Percentiles rank a stretch among this genome's conserved stretches.
Evolutionary conservation across 768 basidiomycete genomes (phyloP).

Genomic region (Suillus lakei): DNA sequence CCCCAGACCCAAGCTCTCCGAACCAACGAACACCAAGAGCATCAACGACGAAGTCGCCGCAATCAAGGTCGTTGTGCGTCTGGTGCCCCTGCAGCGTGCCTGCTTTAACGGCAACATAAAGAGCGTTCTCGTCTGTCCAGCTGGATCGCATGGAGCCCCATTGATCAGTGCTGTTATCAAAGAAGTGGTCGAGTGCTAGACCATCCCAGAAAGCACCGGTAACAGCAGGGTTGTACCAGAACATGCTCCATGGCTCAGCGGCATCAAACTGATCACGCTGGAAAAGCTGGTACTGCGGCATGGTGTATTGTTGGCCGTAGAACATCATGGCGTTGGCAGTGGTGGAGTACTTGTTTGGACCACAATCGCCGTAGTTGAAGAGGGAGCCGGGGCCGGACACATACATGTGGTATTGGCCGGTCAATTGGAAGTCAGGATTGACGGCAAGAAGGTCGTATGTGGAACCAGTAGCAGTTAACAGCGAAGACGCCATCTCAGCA

Average conservation of each 20-base stretch:
- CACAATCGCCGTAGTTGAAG: slow-evolving; percentile 67
- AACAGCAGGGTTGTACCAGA: slow-evolving; percentile 90
- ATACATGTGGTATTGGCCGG: slow-evolving; percentile 91
- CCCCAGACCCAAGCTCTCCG: slow-evolving; percentile 89
- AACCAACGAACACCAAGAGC: slow-evolving; percentile 94
- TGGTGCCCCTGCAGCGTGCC: slow-evolving; percentile 83
- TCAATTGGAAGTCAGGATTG: slow-evolving; percentile 74
- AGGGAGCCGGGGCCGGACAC: slow-evolving; percentile 82
- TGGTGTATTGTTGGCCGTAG: slow-evolving; percentile 70
- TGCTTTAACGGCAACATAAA: slow-evolving; percentile 90
- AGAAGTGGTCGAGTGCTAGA: slow-evolving; percentile 80
- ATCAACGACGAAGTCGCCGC: slow-evolving; percentile 94
- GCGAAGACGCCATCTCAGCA: slow-evolving; percentile 85
- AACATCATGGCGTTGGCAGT: slow-evolving; percentile 90
- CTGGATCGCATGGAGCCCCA: slow-evolving; percentile 93
- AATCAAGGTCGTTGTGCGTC: slow-evolving; percentile 94
- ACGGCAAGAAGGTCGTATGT: slow-evolving; percentile 70
- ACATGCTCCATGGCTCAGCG: slow-evolving; percentile 85
- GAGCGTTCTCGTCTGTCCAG: slow-evolving; percentile 87
- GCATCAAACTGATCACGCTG: slow-evolving; percentile 90
- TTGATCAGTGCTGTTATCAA: slow-evolving; percentile 69
- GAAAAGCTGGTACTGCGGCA: slow-evolving; percentile 80
- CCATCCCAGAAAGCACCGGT: slow-evolving; percentile 93
- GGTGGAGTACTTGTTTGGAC: slow-evolving; percentile 92
- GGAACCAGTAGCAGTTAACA: slow-evolving; percentile 86